These are phyloP conservation scores for Leccinum ochraceum DNA, from an alignment of 768 basidiomycete genomes.

Conservation along the genomic window DNA sequence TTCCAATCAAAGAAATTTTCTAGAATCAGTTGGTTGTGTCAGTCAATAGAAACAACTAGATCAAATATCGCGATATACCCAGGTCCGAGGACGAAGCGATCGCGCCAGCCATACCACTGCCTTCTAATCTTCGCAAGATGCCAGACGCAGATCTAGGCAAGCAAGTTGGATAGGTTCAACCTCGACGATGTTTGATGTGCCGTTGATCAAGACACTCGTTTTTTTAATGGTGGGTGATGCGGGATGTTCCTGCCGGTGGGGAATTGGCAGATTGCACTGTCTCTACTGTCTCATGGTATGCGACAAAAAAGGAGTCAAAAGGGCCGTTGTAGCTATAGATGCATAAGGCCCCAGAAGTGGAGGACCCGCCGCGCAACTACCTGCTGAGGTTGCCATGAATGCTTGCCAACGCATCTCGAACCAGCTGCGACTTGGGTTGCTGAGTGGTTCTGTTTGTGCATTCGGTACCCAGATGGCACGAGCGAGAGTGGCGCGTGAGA, in stretches of 20 bases:
- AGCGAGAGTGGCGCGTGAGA: too few species aligned
- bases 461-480: too few species aligned
- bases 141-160: too few species aligned
- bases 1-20: neutral
- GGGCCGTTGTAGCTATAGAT: constrained; percentile 8
- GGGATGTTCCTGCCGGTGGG: constrained; percentile 77
- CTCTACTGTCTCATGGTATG: constrained; percentile 51
- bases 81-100: too few species aligned
- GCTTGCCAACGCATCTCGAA: constrained; percentile 51
- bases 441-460: constrained; percentile 9
- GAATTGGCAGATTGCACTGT: constrained; percentile 67
- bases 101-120: too few species aligned
- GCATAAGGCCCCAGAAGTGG: too few species aligned
- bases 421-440: neutral
- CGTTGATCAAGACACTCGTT: neutral
- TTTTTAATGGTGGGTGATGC: neutral
- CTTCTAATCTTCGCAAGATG: too few species aligned
- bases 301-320: constrained; percentile 28
- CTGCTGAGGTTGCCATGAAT: constrained; percentile 63
- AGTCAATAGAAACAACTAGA: neutral
- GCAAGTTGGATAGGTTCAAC: too few species aligned
- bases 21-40: neutral
- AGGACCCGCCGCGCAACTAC: too few species aligned
- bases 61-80: too few species aligned
- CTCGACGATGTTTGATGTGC: too few species aligned